Percentiles rank a stretch among this genome's conserved stretches.
Conservation (phyloP, 2,329 filamentous ascomycete genomes). For the Diaporthe helianthi region DNA sequence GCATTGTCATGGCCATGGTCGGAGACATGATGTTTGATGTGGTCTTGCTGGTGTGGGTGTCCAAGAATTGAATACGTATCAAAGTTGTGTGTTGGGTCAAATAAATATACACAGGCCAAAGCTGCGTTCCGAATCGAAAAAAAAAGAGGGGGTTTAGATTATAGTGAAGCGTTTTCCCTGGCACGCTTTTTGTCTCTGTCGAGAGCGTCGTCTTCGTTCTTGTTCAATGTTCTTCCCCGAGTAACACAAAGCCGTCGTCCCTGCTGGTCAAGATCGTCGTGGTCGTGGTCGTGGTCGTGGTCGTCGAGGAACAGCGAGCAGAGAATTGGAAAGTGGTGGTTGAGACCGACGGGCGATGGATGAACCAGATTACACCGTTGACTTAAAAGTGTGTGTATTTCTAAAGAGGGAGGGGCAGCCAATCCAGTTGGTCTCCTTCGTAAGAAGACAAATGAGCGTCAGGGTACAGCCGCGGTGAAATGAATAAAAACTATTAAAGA, state of each 20-base stretch:
- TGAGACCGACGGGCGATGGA: conserved; percentile 38
- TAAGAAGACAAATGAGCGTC: conserved; percentile 48
- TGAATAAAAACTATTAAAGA: conserved; percentile 39
- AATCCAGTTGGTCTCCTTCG: conserved; percentile 58
- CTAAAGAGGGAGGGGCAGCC: conserved; percentile 64
- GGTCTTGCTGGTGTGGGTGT: conserved; percentile 40
- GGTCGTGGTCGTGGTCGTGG: background rate
- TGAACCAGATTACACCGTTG: conserved; percentile 47
- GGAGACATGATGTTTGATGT: conserved; percentile 54
- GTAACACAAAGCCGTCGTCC: background rate
- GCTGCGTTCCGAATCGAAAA: conserved; percentile 55
- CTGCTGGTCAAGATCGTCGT: background rate
- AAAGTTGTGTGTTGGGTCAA: conserved; percentile 39
- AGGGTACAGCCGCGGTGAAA: conserved; percentile 50
- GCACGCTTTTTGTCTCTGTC: background rate
- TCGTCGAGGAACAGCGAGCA: background rate
- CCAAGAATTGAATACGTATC: conserved; percentile 44
- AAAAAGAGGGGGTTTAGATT: conserved; percentile 10
- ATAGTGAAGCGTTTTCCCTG: background rate
- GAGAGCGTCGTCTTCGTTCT: background rate
- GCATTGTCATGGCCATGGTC: conserved; percentile 54
- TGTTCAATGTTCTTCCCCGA: background rate
- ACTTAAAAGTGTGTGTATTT: conserved; percentile 44
- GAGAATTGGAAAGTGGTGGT: conserved; percentile 26
- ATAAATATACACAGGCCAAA: conserved; percentile 45